Evolutionary conservation across 2,329 filamentous ascomycete species (phyloP).

Genomic region (Ophiostoma triangulosporum): DNA sequence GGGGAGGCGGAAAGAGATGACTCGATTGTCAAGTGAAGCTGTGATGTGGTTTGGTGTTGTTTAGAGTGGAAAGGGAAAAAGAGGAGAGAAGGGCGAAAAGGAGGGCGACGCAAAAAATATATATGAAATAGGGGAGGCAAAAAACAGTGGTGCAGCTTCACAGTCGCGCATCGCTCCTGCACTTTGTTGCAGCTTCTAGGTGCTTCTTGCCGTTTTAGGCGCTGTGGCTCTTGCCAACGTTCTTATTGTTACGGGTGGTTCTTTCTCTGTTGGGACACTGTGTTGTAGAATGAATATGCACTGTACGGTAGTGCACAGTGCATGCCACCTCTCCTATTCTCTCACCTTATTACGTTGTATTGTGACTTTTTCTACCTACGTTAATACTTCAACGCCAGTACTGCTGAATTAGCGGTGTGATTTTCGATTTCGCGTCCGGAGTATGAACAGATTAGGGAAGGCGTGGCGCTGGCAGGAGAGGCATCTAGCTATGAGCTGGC

Average conservation of each 20-base stretch:
- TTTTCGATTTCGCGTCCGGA: conserved; percentile 6
- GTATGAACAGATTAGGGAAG: conserved; percentile 15
- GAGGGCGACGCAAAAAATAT: conserved; percentile 22
- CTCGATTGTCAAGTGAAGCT: conserved; percentile 14
- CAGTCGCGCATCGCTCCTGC: conserved; percentile 15
- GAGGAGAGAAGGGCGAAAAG: conserved; percentile 17
- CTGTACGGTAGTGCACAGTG: neutral
- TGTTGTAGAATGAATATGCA: neutral
- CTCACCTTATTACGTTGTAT: neutral
- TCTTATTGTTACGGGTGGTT: neutral
- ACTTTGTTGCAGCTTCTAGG: neutral
- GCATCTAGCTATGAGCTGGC: neutral
- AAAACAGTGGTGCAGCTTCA: conserved; percentile 6
- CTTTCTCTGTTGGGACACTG: conserved; percentile 1
- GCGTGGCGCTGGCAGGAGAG: conserved; percentile 12
- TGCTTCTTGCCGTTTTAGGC: neutral
- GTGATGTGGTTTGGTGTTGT: conserved; percentile 27
- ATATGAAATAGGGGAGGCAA: conserved; percentile 16
- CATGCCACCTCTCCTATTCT: neutral
- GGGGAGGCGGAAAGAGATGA: conserved; percentile 8
- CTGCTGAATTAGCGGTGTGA: conserved; percentile 3
- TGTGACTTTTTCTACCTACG: conserved; percentile 6
- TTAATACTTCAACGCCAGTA: too few species aligned
- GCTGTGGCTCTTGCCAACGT: neutral
- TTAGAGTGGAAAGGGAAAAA: conserved; percentile 19